Base-by-base conservation (phyloP, 306 rosid species). In the Malus asiatica region DNA sequence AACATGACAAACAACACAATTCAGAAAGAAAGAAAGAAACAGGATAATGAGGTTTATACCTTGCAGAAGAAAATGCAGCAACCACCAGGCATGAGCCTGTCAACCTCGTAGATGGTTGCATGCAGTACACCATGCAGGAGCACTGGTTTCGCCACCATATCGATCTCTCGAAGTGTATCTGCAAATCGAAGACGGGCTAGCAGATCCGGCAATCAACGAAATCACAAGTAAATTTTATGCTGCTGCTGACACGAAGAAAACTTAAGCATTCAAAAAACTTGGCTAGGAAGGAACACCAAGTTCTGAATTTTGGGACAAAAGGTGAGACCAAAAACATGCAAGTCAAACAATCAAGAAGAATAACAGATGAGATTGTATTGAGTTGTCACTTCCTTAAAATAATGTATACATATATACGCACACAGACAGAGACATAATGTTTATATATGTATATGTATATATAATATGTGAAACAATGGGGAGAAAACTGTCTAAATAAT, bases 51-150 rank as follows among this genome's bases (percentile, higher is more conserved):
- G 15, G 44, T 74, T 32, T 25, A 45, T 84, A 87, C 91, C 91
- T 81, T 73, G 89, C 80, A 62, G 76, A 85, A 38, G 68, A 68
- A 76, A 25, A 40, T 57, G 81, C 87, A 80, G 80, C 86, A 85
- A 73, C 64, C 68, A 71, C 65, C 70, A 20, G 64, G 65, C 27
- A 77, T 63, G 68, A 83, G 52, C 25, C 12, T 74, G 78, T 85
- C 83, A 29, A 85, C 67, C 84, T 85, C 89, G 18, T 29, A 74
- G 48, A 85, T 76, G 1, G 83, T 88, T 12, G 66, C 71, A 19
- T 81, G 78, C 57, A 88, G 84, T 19, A 64, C 68, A 45, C 91
- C 89, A 81, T 88, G 87, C 72, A 88, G 82, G 38, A 83, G 59
- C 6, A 63, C 78, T 12, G 32, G 38, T 52, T 60, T 32, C 6